These are phyloP conservation scores for Tolypocladium amazonense DNA, from an alignment of 2,329 filamentous ascomycete genomes.

Conservation along the genomic window DNA sequence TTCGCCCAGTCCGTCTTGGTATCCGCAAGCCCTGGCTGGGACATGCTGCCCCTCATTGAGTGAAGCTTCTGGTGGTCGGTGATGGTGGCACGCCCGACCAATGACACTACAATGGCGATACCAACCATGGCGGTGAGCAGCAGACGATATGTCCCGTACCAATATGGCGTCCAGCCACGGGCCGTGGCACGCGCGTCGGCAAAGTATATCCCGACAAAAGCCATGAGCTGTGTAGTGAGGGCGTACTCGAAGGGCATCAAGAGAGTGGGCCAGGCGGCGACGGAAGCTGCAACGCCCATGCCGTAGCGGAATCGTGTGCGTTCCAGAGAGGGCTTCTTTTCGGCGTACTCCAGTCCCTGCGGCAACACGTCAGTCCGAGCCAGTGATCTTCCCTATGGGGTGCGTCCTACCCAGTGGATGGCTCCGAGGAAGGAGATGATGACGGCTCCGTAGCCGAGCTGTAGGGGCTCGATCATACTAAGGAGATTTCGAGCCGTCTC, in stretches of 20 bases:
- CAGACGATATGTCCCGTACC: constrained; percentile 88
- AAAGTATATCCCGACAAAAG: constrained; percentile 81
- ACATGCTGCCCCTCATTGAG: constrained; percentile 27
- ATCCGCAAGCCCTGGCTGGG: constrained; percentile 20
- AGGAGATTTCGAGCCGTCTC: constrained; percentile 64
- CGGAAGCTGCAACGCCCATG: constrained; percentile 70
- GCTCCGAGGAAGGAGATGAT: constrained; percentile 92
- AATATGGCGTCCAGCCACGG: constrained; percentile 68
- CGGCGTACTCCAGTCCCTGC: constrained; percentile 69
- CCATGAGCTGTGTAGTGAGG: constrained; percentile 73
- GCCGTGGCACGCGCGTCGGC: constrained; percentile 64
- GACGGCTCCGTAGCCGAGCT: constrained; percentile 83
- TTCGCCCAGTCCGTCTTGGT: constrained; percentile 33
- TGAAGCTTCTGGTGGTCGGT: constrained; percentile 19
- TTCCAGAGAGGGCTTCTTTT: constrained; percentile 45
- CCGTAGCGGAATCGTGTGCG: constrained; percentile 72
- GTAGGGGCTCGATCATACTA: constrained; percentile 70
- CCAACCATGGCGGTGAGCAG: constrained; percentile 86
- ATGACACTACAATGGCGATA: constrained; percentile 64
- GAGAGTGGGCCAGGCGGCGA: constrained; percentile 82
- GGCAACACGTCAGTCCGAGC: not conserved
- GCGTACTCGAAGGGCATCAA: constrained; percentile 77
- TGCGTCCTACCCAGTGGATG: constrained; percentile 61
- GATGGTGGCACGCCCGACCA: constrained; percentile 76
- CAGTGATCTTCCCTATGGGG: no score